These are phyloP conservation scores for Thelonectria rubi DNA, from an alignment of 2,329 filamentous ascomycete genomes.

Conservation along the genomic window DNA sequence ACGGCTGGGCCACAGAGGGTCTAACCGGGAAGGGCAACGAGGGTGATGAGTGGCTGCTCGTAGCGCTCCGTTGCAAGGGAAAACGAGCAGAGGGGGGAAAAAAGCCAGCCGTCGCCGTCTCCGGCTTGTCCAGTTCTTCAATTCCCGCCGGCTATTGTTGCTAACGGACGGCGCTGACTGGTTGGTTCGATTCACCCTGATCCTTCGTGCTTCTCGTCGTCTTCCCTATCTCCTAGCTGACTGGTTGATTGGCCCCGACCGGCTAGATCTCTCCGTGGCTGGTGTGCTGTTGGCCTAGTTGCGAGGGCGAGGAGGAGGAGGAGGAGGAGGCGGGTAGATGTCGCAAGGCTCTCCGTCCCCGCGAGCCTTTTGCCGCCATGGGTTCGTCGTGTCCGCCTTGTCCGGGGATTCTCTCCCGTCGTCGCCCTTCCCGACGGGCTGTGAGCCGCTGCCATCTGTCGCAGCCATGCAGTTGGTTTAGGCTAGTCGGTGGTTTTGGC, in stretches of 20 bases:
- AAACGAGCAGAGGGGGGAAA: background rate
- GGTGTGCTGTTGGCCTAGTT: slow-evolving; percentile 21
- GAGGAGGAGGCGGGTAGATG: background rate
- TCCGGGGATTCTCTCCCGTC: slow-evolving; percentile 19
- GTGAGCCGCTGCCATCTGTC: slow-evolving; percentile 16
- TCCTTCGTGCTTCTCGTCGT: background rate
- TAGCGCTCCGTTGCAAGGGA: slow-evolving; percentile 27
- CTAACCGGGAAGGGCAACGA: slow-evolving; percentile 35
- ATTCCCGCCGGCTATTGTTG: slow-evolving; percentile 2
- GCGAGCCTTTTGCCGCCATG: slow-evolving; percentile 21
- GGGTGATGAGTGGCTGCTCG: slow-evolving; percentile 36
- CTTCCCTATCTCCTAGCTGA: background rate
- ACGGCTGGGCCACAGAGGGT: slow-evolving; percentile 26
- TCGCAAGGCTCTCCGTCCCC: slow-evolving; percentile 15
- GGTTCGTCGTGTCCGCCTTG: slow-evolving; percentile 15
- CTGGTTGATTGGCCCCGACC: background rate
- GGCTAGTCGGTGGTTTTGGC: slow-evolving; percentile 25
- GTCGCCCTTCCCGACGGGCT: slow-evolving; percentile 14
- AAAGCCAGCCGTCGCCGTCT: slow-evolving; percentile 24
- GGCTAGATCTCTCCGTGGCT: background rate
- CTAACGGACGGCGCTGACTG: background rate
- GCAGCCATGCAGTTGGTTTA: slow-evolving; percentile 18
- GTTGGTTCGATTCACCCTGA: slow-evolving; percentile 15
- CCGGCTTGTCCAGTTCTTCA: slow-evolving; percentile 2
- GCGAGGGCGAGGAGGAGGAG: slow-evolving; percentile 13